Base-by-base conservation (phyloP, 2,329 filamentous ascomycete genomes). In the Chaetomium strumarium region DNA sequence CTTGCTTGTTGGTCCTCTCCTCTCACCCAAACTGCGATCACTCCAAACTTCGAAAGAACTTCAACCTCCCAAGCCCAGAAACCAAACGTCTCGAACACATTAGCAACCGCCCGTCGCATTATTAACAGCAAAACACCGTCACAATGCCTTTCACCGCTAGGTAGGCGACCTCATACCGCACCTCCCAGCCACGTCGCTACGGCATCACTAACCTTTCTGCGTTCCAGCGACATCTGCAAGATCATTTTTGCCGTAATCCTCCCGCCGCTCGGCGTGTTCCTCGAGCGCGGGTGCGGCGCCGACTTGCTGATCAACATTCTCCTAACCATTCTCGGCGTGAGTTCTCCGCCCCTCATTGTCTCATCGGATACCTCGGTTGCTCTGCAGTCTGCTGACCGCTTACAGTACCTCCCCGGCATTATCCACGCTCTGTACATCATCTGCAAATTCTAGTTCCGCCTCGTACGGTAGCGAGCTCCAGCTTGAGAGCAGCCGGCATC, bases 341-440 rank as follows among this genome's bases (percentile, higher is more conserved):
- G 74, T 61, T 55, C 41, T 45, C 10, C 17, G 20, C 31, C 31
- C 17, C 36, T 16, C 19, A 29, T 29, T 13, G 14, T 43, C 24
- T 13, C 39, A 16, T 8, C 12, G 10, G 39, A 8, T 17, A 6
- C 29, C 30, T 33, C 33, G 14, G 13, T 12, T 29, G 8, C 14
- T 31, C 31, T 29, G 34, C 29, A 48, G 31, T 40, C 16, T 37
- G 40, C 53, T 55, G n/a, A 50, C 52, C 51, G 52, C 59, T 46
- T 76, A 36, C 38, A 57, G 55, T 56, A 78, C 68, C 79, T 91
- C 65, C 86, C 86, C 60, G 88, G 90, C 71, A 91, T 95, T 75
- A 89, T 95, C 71, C 90, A 96, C 77, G 90, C 90, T 57, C 75
- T 95, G 76, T 95, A 93, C 80, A 91, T 95, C 67, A 93, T 95